phyloP scores from a whole-genome alignment of 495 filamentous ascomycete species.

The Thermochaetoides thermophila region DNA sequence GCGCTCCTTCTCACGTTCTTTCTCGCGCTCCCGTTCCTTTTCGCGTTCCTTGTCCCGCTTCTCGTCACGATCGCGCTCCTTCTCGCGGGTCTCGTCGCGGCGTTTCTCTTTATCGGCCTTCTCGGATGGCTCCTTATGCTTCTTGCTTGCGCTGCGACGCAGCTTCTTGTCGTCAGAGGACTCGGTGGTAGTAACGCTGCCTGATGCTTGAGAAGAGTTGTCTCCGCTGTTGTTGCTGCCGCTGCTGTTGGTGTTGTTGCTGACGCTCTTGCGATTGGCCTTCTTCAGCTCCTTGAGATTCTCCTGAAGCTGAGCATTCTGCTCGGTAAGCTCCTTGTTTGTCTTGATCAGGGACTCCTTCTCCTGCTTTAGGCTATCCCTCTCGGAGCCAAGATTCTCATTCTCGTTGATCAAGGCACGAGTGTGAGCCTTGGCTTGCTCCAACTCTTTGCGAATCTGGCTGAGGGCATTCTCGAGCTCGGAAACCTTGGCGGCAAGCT shows the following conservation, averaged over 20 bases:
- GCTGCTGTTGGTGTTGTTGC: not conserved
- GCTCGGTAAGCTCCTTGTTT: slow-evolving; percentile 70
- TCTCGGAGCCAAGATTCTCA: slow-evolving; percentile 26
- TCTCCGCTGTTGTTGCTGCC: not conserved
- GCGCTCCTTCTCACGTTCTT: slow-evolving; percentile 7
- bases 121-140: slow-evolving; percentile 8
- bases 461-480: slow-evolving; percentile 37
- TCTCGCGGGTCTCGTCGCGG: slow-evolving; percentile 4
- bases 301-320: slow-evolving; percentile 70
- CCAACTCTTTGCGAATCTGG: slow-evolving; percentile 31
- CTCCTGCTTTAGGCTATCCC: slow-evolving; percentile 5
- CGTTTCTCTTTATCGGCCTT: slow-evolving; percentile 13
- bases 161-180: slow-evolving; percentile 16
- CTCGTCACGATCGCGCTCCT: slow-evolving; percentile 3
- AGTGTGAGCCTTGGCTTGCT: slow-evolving; percentile 65
- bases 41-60: slow-evolving; percentile 8
- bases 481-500: slow-evolving; percentile 12
- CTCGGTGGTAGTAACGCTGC: slow-evolving; percentile 11
- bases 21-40: slow-evolving; percentile 5
- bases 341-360: slow-evolving; percentile 65
- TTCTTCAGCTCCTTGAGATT: slow-evolving; percentile 65
- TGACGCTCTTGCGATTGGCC: slow-evolving; percentile 35
- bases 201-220: slow-evolving; percentile 8
- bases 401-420: slow-evolving; percentile 73
- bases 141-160: slow-evolving; percentile 16